Conservation (phyloP, 176 grass and related monocot species). For the Stipa capillata region DNA sequence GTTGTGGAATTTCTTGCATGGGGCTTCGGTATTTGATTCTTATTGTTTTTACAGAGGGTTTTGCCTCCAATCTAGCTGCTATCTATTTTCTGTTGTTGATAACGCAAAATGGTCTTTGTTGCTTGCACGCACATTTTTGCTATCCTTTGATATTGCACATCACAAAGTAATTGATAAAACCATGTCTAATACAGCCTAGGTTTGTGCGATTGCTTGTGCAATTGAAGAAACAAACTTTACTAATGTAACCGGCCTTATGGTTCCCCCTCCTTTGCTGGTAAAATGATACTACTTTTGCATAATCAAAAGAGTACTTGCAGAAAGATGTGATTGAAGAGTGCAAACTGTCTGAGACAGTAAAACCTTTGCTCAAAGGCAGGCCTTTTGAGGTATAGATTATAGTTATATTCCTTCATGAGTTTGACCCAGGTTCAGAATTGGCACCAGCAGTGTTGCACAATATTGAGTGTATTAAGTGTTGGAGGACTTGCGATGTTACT, state of each 20-base stretch:
- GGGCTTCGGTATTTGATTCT: neutral
- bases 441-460: neutral
- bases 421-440: neutral
- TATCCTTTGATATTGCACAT: neutral
- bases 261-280: conserved; percentile 12
- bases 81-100: neutral
- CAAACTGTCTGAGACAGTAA: conserved; percentile 8
- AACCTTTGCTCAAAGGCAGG: neutral
- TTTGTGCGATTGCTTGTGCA: neutral
- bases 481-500: neutral
- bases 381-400: conserved; percentile 10
- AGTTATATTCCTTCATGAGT: neutral
- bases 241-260: neutral
- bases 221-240: neutral
- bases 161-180: neutral
- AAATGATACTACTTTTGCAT: conserved; percentile 18
- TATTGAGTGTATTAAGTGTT: neutral
- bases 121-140: neutral
- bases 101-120: neutral
- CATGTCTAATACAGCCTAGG: neutral
- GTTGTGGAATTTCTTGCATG: neutral
- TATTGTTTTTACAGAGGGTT: neutral
- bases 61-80: neutral
- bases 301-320: neutral
- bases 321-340: conserved; percentile 14